Evolutionary conservation across 768 basidiomycete genomes (phyloP).

Genomic region (Leucosporidium scottii): DNA sequence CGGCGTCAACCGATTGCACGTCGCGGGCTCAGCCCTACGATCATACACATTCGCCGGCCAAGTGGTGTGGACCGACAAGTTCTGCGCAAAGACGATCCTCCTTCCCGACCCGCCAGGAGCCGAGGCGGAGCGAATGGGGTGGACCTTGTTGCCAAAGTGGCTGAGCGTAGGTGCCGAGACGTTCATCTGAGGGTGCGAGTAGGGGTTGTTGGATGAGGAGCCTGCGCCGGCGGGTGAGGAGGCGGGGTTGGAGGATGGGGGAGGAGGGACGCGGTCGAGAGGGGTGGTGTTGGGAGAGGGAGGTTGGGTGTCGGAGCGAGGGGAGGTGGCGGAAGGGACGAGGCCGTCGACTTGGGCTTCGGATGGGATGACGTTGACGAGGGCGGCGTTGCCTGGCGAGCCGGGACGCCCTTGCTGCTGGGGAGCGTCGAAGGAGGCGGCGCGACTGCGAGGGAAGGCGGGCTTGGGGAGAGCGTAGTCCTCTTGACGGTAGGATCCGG

Average conservation of each 20-base stretch:
- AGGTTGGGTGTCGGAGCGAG: conserved; percentile 20
- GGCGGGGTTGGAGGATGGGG: conserved; percentile 22
- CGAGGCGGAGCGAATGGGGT: conserved; percentile 63
- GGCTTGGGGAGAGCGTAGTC: conserved; percentile 75
- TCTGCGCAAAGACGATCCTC: conserved; percentile 78
- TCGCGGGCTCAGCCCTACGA: conserved; percentile 88
- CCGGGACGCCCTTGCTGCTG: conserved; percentile 23
- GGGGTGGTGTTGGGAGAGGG: conserved; percentile 11
- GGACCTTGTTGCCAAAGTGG: not conserved
- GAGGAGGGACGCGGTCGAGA: conserved; percentile 14
- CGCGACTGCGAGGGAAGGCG: conserved; percentile 40
- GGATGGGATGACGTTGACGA: conserved; percentile 33
- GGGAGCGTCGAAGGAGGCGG: conserved; percentile 36
- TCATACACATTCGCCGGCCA: conserved; percentile 88
- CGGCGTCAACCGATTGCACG: conserved; percentile 92
- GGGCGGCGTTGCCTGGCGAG: conserved; percentile 49
- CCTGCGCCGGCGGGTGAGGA: conserved; percentile 3
- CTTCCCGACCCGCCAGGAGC: conserved; percentile 50
- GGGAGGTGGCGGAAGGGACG: conserved; percentile 12
- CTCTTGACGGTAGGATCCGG: conserved; percentile 62
- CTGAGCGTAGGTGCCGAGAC: conserved; percentile 84
- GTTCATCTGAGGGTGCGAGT: conserved; percentile 63
- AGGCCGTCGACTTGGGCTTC: conserved; percentile 33
- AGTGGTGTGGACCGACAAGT: conserved; percentile 93
- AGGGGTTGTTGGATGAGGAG: conserved; percentile 35